Base-by-base conservation (phyloP, 805 yeast species). In the Suhomyces emberorum region DNA sequence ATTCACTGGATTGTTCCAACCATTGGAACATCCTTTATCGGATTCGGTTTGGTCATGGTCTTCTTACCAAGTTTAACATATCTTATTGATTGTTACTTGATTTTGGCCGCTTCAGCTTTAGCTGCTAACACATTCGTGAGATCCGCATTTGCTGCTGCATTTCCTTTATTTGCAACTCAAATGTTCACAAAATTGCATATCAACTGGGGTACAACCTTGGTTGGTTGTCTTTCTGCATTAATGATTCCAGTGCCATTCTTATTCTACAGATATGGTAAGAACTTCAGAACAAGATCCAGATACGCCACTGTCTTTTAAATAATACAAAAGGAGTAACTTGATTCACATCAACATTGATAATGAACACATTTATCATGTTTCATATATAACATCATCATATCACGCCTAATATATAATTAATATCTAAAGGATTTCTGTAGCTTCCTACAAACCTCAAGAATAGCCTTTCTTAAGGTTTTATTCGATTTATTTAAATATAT, bases 1-100 rank as follows among this genome's bases (percentile, higher is more conserved):
- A 76, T 86, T 26, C 95, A 82, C 54, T 88, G 91, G 89, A 81
- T 79, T 28, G 83, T 79, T 4, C 69, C 79, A 15, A 65, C 66
- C 4, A 47, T 74, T 15, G 70, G 76, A 37, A 77, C 78, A 3
- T 53, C 63, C 2, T 50, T 52, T 29, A 44, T 58, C 34, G 70
- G 69, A 17, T 44, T 49, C 42, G 83, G 82, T 7, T 69, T 78
- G 43, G 57, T 79, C 35, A 62, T 72, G 30, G 72, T 77, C 31
- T 80, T 79, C 67, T 76, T 76, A 44, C 78, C 81, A 7, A 69
- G 77, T 42, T 55, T 79, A 32, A 77, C 74, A 53, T 80, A 80
- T 49, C 59, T 80, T 41, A 76, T 81, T 32, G 85, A 80, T 54
- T 65, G 82, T 30, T 79, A 76, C 49, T 65, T 77, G 22, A 57